phyloP scores from a whole-genome alignment of 1,284 basidiomycete genomes.

The Pyrrhoderma lamaoense region DNA sequence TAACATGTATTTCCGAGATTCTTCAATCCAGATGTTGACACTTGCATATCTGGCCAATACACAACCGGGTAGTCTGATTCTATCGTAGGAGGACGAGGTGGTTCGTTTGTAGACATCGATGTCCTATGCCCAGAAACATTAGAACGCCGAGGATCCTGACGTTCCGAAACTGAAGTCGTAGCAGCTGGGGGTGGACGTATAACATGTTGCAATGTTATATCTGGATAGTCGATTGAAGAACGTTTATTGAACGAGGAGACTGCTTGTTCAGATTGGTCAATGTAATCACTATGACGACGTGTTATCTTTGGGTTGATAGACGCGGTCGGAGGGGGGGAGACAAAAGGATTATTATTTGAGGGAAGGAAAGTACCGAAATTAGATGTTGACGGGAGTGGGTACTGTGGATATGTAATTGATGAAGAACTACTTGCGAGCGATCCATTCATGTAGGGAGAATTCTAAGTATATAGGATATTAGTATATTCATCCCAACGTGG shows the following conservation, averaged over 20 bases:
- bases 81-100: constrained; percentile 51
- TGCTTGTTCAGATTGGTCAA: constrained; percentile 71
- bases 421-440: constrained; percentile 2
- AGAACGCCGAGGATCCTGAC: constrained; percentile 55
- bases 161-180: constrained; percentile 57
- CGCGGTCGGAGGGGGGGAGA: constrained; percentile 67
- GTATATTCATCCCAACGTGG: no score
- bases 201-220: constrained; percentile 51
- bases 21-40: constrained; percentile 85
- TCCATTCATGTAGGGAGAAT: constrained; percentile 12
- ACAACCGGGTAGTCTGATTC: constrained; percentile 64
- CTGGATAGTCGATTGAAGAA: constrained; percentile 74
- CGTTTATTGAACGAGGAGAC: constrained; percentile 45
- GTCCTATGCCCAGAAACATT: constrained; percentile 26
- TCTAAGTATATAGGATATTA: constrained; percentile 1
- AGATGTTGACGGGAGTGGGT: constrained; percentile 30
- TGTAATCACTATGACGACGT: constrained; percentile 65
- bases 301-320: constrained; percentile 71
- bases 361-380: constrained; percentile 27
- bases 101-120: constrained; percentile 21
- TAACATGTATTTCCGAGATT: constrained; percentile 99
- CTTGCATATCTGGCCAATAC: constrained; percentile 74
- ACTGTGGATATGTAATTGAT: constrained; percentile 40
- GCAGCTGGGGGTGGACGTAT: constrained; percentile 73
- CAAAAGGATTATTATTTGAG: constrained; percentile 28